A percentile compares a stretch with the other conserved stretches of the same genome.
Conservation (phyloP, 2,329 filamentous ascomycete genomes). For the Xylariaceae sp. region DNA sequence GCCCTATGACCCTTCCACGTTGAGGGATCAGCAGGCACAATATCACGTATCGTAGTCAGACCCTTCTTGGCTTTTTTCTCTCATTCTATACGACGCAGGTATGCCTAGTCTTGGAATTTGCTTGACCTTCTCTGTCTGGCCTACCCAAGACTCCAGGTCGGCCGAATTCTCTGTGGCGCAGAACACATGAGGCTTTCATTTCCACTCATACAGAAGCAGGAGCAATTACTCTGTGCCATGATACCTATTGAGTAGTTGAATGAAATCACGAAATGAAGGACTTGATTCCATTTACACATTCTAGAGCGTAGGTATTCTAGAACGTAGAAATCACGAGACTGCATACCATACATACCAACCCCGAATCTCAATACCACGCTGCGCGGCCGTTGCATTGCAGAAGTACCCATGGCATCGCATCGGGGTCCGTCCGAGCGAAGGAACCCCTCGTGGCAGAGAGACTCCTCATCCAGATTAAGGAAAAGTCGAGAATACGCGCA, state of each 20-base stretch:
- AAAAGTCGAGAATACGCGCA: not conserved
- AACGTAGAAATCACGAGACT: not conserved
- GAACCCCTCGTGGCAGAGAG: not conserved
- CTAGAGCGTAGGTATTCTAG: too few relatives aligned
- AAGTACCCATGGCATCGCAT: not conserved
- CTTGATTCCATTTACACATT: too few relatives aligned
- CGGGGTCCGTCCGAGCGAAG: not conserved
- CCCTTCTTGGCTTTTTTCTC: too few relatives aligned
- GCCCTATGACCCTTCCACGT: too few relatives aligned
- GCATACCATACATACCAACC: not conserved
- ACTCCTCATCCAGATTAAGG: not conserved
- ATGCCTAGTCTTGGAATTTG: too few relatives aligned
- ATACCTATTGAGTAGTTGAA: not conserved
- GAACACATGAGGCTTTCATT: not conserved
- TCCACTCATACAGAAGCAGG: not conserved
- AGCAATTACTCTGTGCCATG: too few relatives aligned
- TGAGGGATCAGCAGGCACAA: too few relatives aligned
- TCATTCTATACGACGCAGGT: too few relatives aligned
- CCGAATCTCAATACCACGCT: not conserved
- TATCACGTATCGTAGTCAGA: too few relatives aligned
- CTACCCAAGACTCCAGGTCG: not conserved
- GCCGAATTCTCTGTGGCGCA: not conserved
- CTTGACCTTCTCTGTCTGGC: not conserved
- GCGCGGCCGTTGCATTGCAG: not conserved
- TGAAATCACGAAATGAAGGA: not conserved